Evolutionary conservation across 495 filamentous ascomycete genomes (phyloP), one percentile per base, ranked within the genome.

Genomic region (Polyplosphaeria fusca): DNA sequence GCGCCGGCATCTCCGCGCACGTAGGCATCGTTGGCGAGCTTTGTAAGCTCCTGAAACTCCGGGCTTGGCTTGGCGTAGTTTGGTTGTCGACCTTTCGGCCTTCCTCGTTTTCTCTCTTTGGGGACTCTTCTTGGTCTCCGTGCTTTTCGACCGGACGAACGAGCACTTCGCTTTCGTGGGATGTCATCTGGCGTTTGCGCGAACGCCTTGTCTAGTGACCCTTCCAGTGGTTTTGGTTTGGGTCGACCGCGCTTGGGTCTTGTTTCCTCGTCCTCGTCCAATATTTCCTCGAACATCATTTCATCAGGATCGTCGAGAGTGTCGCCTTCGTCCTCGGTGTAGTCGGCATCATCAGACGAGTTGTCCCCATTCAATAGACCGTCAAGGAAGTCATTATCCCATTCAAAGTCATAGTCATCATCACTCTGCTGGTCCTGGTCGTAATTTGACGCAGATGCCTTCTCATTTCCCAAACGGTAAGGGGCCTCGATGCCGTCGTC

Each of bases 21-120:
- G 67, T 86, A 92, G 1, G 84, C 82, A 24, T 82, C 77, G 23
- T 81, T 85, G 5, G 89, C 88, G 63, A 82, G 71, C n/a, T 78
- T 82, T 58, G 90, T 78, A 41, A 86, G 71, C 42, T 82, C 73
- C 56, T 87, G 87, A 71, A 91, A 88, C 54, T 91, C 84, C 7
- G 80, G 79, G 26, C 84, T 84, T 25, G 86, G 86, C 58, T 90
- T 86, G 22, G 84, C 72, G 4, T 85, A 79, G 65, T 82, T 84
- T n/a, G 86, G 81, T n/a, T 82, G 84, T 60, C 30, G 40, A 18
- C 55, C 55, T 25, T 40, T 46, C 11, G 57, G 49, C 23, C 54
- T 41, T 1, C 55, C 55, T 35, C 18, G 26, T 30, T 35, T 49
- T 49, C 47, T 25, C 16, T 20, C 18, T 38, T 19, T 49, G 5